A percentile compares a stretch with the other conserved stretches of the same genome.
These are phyloP conservation scores for Pelargonium myrrhifolium DNA, from an alignment of 441 rosid genomes.

Conservation along the genomic window DNA sequence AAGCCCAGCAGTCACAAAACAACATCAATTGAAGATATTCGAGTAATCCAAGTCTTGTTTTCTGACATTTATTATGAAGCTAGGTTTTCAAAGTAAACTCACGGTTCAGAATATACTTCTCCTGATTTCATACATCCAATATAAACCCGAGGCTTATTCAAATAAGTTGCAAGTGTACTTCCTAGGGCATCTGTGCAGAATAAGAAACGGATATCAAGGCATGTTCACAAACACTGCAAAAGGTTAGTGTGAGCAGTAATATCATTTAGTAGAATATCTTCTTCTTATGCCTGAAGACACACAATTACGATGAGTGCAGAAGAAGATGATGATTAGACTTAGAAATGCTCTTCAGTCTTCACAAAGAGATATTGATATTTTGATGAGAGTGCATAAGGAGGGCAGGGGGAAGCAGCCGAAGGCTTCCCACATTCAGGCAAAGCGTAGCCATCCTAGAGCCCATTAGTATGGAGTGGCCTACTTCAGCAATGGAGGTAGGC, in stretches of 20 bases:
- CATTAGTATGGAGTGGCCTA: no score
- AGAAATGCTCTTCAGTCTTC: no score
- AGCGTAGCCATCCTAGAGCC: no score
- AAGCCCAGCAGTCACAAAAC: conserved; percentile 6
- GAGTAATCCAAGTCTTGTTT: neutral
- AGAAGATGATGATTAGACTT: no score
- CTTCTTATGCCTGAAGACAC: no score
- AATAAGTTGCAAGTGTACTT: conserved; percentile 61
- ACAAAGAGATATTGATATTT: no score
- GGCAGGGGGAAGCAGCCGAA: no score
- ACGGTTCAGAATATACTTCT: conserved; percentile 87
- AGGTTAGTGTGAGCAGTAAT: neutral
- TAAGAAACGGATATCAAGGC: neutral
- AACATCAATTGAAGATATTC: neutral
- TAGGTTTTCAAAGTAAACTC: conserved; percentile 26
- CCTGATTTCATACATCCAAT: conserved; percentile 99
- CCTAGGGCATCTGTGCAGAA: conserved; percentile 57
- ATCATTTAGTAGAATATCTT: no score
- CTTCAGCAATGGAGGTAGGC: no score
- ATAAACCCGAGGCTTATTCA: conserved; percentile 73
- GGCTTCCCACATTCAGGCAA: no score
- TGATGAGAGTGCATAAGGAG: no score
- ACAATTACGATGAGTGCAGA: no score
- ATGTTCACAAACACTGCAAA: neutral
- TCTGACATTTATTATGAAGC: neutral